phyloP scores from a whole-genome alignment of 23 red algal genomes.

The Gracilaria caudata region DNA sequence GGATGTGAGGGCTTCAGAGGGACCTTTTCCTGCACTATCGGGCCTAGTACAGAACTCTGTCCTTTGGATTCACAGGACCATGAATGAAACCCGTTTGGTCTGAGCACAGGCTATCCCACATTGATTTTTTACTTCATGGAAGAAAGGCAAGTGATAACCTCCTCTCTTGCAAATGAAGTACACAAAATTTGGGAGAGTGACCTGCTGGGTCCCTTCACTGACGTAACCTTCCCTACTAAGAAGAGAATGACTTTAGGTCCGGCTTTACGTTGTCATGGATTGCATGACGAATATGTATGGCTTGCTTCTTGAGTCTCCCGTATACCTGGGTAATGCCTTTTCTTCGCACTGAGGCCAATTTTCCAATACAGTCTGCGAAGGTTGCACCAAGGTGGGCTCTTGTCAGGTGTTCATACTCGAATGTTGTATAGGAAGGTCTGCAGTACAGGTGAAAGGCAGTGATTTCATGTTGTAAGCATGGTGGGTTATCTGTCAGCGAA shows the following conservation, averaged over 20 bases:
- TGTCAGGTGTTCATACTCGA: no score
- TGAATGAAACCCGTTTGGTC: not conserved
- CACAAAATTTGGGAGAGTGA: no score
- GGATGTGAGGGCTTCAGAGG: no score
- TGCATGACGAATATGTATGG: not conserved
- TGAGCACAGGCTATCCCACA: not conserved
- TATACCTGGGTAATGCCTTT: no score
- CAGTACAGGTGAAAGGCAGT: not conserved
- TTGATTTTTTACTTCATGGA: not conserved
- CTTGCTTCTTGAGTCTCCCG: not conserved
- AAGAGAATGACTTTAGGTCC: no score
- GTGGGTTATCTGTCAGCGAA: constrained; percentile 2
- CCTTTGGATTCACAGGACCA: not conserved
- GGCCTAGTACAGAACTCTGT: not conserved
- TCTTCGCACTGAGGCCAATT: no score
- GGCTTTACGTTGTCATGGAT: not conserved
- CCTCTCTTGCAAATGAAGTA: not conserved
- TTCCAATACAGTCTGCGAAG: no score
- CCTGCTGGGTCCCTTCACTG: no score
- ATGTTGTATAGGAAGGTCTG: no score
- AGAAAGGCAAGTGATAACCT: not conserved
- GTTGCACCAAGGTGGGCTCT: no score
- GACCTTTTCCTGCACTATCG: no score
- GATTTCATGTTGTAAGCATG: not conserved
- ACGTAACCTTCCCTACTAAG: no score